Evolutionary conservation across 208 protist genomes (phyloP), one percentile per base, ranked within the genome.

Genomic region (Acanthamoeba triangularis): DNA sequence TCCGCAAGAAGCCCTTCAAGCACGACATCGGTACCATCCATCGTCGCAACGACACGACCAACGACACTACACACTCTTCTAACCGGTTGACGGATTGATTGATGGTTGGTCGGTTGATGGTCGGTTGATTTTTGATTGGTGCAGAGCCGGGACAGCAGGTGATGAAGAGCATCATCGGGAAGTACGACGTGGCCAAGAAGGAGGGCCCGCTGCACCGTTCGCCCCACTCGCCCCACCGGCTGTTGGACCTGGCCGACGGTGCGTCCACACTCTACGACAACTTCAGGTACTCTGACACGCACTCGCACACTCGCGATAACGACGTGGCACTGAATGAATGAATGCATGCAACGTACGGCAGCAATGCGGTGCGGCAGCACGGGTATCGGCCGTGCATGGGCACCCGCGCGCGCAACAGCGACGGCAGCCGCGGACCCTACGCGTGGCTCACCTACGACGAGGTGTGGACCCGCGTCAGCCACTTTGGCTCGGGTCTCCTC

Each of bases 381-480:
- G 88, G 88, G 3, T 93, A 93, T 56, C 59, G 88, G 7, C 54
- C 61, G 30, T 93, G 88, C 25, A 76, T 93, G 14, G 88, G 88
- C 30, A 93, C 88, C 25, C 88, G 88, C 3, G 16, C 88, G 30
- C 61, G 54, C 44, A 93, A 93, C 49, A 56, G 61, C 49, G 88
- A 93, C 25, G 88, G 88, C 7, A 93, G 61, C 47, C 35, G 88
- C 3, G 88, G 88, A 3, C 88, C 88, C 28, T 93, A 93, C 67
- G 35, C 41, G 65, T 93, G 88, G 88, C 54, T 93, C 41, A 93
- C 88, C 41, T 93, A 93, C 30, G 88, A 93, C 63, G 88, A 93
- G 61, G 61, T 93, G 54, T 69, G 88, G 88, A 56, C 54, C 1
- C 65, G 54, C 65, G 88, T 93, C 23, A 59, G 47, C 49, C 88